Evolutionary conservation across 305 asterid species (phyloP).

Genomic region (Fraxinus velutina): DNA sequence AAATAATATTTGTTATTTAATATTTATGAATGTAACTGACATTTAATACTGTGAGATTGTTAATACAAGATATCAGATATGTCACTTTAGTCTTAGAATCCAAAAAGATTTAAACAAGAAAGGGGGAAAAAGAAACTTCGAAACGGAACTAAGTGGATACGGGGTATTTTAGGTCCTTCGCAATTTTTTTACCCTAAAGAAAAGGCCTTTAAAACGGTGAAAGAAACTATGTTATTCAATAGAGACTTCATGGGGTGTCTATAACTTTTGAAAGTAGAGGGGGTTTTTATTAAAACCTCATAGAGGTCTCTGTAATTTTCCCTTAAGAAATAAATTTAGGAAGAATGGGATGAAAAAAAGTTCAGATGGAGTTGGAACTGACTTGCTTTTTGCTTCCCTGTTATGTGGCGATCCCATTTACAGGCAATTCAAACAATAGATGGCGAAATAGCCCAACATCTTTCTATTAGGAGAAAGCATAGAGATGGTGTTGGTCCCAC

Average conservation of each 20-base stretch:
- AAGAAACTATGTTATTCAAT: not conserved
- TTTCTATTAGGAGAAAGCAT: conserved; percentile 67
- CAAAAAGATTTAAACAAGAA: not conserved
- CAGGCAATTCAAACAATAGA: conserved; percentile 96
- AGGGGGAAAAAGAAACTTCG: not conserved
- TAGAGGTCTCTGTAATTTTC: not conserved
- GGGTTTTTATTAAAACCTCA: not conserved
- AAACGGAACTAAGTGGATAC: not conserved
- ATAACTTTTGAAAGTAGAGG: not conserved
- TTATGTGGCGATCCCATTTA: conserved; percentile 15
- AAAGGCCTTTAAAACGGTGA: not conserved
- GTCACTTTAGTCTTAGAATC: not conserved
- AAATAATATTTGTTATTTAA: too few species aligned
- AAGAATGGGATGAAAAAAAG: not conserved
- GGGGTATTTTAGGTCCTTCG: not conserved
- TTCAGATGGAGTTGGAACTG: conserved; percentile 15
- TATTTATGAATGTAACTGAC: not conserved
- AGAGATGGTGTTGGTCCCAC: conserved; percentile 75
- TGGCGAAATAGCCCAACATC: conserved; percentile 81
- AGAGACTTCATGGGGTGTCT: not conserved
- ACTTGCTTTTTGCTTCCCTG: not conserved
- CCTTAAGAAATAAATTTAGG: not conserved
- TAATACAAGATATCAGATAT: not conserved
- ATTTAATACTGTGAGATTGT: not conserved
- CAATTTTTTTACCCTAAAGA: not conserved